Percentiles rank a stretch among this genome's conserved stretches.
Conservation (phyloP, 2,329 filamentous ascomycete species). For the Beauveria scarabaeidicola region DNA sequence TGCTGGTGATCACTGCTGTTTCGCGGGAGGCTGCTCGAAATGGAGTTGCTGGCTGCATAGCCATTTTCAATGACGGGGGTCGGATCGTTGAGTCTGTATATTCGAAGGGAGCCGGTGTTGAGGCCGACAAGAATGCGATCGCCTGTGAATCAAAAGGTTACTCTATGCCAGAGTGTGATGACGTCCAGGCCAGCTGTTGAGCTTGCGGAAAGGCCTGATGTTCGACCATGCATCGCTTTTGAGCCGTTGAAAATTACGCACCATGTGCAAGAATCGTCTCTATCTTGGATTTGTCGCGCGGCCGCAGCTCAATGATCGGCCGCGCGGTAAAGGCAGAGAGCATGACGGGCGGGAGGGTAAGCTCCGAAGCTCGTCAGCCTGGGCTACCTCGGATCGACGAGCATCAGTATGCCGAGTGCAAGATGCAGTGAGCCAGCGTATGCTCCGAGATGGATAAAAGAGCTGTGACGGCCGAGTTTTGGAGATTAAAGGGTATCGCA, state of each 20-base stretch:
- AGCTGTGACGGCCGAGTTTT: not conserved
- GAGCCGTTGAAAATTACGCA: slow-evolving; percentile 28
- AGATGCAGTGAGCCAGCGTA: not conserved
- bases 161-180: not conserved
- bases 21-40: slow-evolving; percentile 19
- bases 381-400: slow-evolving; percentile 20
- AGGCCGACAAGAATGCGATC: slow-evolving; percentile 88
- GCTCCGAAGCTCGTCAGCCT: slow-evolving; percentile 27
- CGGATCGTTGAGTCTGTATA: slow-evolving; percentile 81
- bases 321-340: slow-evolving; percentile 95
- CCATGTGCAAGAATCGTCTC: slow-evolving; percentile 90
- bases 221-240: not conserved
- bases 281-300: slow-evolving; percentile 92
- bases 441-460: not conserved
- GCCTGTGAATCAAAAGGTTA: slow-evolving; percentile 37
- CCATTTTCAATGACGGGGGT: slow-evolving; percentile 27
- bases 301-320: slow-evolving; percentile 92
- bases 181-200: not conserved
- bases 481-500: not conserved
- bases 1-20: slow-evolving; percentile 19
- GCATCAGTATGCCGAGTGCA: slow-evolving; percentile 21
- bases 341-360: slow-evolving; percentile 51
- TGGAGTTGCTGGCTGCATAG: slow-evolving; percentile 13
- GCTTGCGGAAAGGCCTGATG: not conserved
- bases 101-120: slow-evolving; percentile 77